Percentiles rank a stretch among this genome's conserved stretches.
These are phyloP conservation scores for Mayamaea pseudoterrestris DNA, from an alignment of 108 stramenopile species.

Conservation along the genomic window DNA sequence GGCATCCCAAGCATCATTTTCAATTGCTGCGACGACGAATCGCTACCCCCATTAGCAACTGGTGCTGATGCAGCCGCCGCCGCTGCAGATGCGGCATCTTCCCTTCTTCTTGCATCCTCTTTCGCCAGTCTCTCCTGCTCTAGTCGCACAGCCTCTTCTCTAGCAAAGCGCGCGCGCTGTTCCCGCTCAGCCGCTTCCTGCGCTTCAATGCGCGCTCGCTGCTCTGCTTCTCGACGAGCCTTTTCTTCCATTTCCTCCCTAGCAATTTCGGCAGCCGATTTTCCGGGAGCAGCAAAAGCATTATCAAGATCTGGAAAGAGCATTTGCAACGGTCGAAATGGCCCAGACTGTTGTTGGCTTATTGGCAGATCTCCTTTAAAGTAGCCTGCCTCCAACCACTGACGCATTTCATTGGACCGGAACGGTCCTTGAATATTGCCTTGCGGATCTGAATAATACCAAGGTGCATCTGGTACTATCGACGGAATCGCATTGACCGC, in stretches of 20 bases:
- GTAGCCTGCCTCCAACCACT: slow-evolving; percentile 96
- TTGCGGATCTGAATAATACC: slow-evolving; percentile 87
- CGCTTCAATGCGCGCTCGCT: slow-evolving; percentile 3
- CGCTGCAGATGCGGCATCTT: no score
- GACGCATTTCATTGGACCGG: slow-evolving; percentile 87
- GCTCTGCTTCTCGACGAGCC: slow-evolving; percentile 8
- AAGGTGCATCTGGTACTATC: slow-evolving; percentile 54
- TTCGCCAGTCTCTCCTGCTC: slow-evolving; percentile 12
- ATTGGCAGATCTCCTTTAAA: slow-evolving; percentile 90
- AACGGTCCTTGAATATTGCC: slow-evolving; percentile 94
- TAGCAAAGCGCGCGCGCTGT: slow-evolving; percentile 12
- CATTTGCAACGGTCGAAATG: slow-evolving; percentile 51
- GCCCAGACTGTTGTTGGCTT: slow-evolving; percentile 58
- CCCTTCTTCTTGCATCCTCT: slow-evolving; percentile 14
- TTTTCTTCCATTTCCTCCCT: slow-evolving; percentile 5
- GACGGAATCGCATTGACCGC: slow-evolving; percentile 11
- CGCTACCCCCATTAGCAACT: slow-evolving; percentile 22
- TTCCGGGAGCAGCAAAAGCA: slow-evolving; percentile 42
- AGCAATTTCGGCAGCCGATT: slow-evolving; percentile 15
- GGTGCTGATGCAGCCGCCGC: slow-evolving; percentile 4
- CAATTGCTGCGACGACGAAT: slow-evolving; percentile 56
- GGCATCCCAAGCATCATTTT: slow-evolving; percentile 83
- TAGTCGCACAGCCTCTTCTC: slow-evolving; percentile 12
- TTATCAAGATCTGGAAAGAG: slow-evolving; percentile 59
- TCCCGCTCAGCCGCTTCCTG: slow-evolving; percentile 21